Percentiles rank a stretch among this genome's conserved stretches.
Evolutionary conservation across 768 basidiomycete genomes (phyloP).

Genomic region (Suillus variegatus): DNA sequence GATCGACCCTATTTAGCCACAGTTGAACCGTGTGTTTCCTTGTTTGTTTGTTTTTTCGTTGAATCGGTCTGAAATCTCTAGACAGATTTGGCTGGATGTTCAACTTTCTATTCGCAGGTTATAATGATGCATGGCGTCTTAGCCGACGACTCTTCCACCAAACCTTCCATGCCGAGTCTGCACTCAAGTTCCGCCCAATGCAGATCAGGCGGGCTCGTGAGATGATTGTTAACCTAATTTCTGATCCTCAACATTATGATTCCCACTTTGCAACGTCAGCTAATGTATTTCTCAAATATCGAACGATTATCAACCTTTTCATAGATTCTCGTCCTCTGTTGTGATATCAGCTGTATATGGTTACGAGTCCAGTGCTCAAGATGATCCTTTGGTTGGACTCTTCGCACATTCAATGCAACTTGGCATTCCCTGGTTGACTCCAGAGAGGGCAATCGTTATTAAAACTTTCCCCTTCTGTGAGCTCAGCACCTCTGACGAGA

Average conservation of each 20-base stretch:
- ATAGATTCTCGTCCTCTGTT: slow-evolving; percentile 6
- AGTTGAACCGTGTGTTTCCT: not conserved
- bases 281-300: not conserved
- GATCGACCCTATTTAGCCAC: slow-evolving; percentile 6
- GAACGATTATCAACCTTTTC: not conserved
- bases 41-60: too few species aligned
- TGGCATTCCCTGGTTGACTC: not conserved
- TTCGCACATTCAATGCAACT: not conserved
- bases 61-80: not conserved
- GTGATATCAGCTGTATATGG: slow-evolving; percentile 5
- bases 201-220: slow-evolving; percentile 25
- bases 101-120: slow-evolving; percentile 4
- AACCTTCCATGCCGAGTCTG: slow-evolving; percentile 35
- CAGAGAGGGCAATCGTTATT: not conserved
- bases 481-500: not conserved
- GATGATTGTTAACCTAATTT: slow-evolving; percentile 18
- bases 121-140: slow-evolving; percentile 18
- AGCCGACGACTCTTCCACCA: slow-evolving; percentile 39
- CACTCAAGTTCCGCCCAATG: slow-evolving; percentile 23
- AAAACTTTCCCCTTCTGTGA: slow-evolving; percentile 5
- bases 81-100: slow-evolving; percentile 8
- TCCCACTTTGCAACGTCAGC: slow-evolving; percentile 18
- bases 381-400: not conserved
- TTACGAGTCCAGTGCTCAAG: not conserved
- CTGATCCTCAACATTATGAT: too few species aligned